Evolutionary conservation across 2,329 filamentous ascomycete genomes (phyloP).

Genomic region (Xylaria sp.): DNA sequence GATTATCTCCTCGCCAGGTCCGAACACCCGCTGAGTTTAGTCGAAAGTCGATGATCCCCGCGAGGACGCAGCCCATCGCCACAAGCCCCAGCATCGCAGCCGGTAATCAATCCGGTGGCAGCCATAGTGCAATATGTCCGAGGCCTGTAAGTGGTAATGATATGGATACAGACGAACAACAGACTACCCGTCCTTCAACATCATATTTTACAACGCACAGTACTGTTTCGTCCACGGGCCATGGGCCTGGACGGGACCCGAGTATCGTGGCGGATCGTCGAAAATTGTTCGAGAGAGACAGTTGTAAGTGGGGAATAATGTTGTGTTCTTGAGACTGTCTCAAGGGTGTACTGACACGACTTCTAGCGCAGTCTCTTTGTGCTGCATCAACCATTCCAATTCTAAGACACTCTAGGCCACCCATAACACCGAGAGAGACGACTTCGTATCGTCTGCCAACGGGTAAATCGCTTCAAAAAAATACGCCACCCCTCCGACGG

Average conservation of each 20-base stretch:
- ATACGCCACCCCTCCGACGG: neutral
- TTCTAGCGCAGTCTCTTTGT: conserved; percentile 17
- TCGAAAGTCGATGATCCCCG: conserved; percentile 19
- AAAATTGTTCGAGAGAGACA: conserved; percentile 40
- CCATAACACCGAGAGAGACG: conserved; percentile 10
- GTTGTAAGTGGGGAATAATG: conserved; percentile 32
- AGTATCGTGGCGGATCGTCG: conserved; percentile 40
- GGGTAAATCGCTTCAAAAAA: conserved; percentile 5
- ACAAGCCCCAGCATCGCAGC: neutral
- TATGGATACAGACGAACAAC: conserved; percentile 3
- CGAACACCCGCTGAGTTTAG: conserved; percentile 4
- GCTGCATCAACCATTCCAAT: conserved; percentile 15
- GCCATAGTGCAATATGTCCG: neutral
- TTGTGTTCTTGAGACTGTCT: neutral
- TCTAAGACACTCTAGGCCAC: conserved; percentile 14
- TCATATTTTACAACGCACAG: neutral
- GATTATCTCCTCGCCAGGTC: conserved; percentile 25
- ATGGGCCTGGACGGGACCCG: conserved; percentile 37
- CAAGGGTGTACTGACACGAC: conserved; percentile 17
- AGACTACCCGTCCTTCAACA: neutral
- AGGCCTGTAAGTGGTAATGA: neutral
- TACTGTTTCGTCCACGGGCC: conserved; percentile 26
- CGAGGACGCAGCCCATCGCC: conserved; percentile 11
- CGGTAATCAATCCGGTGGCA: neutral
- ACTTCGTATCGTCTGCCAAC: neutral